Evolutionary conservation across 2,329 filamentous ascomycete species (phyloP).

Genomic region (Ophiocordyceps australis): DNA sequence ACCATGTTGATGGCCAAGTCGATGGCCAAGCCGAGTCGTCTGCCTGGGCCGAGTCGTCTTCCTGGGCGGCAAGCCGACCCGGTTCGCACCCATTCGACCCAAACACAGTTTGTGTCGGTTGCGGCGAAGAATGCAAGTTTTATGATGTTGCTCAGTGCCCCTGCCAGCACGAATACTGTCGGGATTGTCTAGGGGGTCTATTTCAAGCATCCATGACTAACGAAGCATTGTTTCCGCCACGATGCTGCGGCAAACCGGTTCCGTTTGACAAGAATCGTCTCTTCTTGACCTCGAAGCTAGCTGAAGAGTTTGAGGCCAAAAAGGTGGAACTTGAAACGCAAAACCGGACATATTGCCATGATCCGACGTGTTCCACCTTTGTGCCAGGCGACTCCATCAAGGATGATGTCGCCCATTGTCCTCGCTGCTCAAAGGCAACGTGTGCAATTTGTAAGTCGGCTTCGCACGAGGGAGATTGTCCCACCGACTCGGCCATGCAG

Average conservation of each 20-base stretch:
- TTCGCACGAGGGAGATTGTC: conserved; percentile 28
- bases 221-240: conserved; percentile 32
- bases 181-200: conserved; percentile 21
- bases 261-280: conserved; percentile 10
- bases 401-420: conserved; percentile 19
- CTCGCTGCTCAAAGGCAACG: conserved; percentile 20
- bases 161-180: conserved; percentile 32
- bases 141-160: conserved; percentile 5
- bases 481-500: conserved; percentile 18
- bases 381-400: conserved; percentile 16
- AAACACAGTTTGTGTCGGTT: not conserved
- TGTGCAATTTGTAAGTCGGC: conserved; percentile 29
- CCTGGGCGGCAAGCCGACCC: not conserved
- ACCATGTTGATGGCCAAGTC: too few species aligned
- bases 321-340: conserved; percentile 26
- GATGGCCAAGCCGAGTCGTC: too few species aligned
- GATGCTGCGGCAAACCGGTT: conserved; percentile 27
- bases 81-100: not conserved
- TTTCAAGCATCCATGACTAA: conserved; percentile 22
- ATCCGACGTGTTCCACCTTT: conserved; percentile 23
- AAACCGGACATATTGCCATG: conserved; percentile 31
- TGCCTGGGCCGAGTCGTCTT: conserved; percentile 1
- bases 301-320: conserved; percentile 21
- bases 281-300: conserved; percentile 16
- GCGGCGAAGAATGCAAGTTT: not conserved